Base-by-base conservation (phyloP, 495 filamentous ascomycete species). In the Penicillium malachiteum region DNA sequence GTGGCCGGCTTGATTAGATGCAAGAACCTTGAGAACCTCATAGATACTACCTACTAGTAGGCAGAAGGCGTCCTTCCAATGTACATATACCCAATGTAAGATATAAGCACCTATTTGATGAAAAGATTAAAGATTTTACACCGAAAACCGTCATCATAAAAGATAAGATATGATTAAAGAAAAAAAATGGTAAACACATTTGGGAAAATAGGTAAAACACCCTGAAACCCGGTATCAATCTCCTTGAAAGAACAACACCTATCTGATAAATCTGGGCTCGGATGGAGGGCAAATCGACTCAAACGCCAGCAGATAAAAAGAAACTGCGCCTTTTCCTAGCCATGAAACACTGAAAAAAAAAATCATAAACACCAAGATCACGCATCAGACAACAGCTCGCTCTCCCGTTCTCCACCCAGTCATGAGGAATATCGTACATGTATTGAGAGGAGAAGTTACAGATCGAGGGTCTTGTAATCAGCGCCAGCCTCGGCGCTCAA, bases 401-500 rank as follows among this genome's bases (percentile, higher is more conserved):
- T 48, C 50, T 38, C 44, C 32, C 21, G 45, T 48, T 55, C 50
- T 39, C 38, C 40, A 43, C 50, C 54, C 55, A 63, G 55, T 53
- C 49, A 57, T 58, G 34, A 13, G 52, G 43, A 38, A 59, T 68
- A 68, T 66, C 59, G 55, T 68, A 68, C 65, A 68, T 63, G 58
- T 34, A 58, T 58, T 40, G 63, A 54, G 51, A 34, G 56, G 21
- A 52, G 43, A 48, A 46, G 21, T 73, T 71, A 81, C 59, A 81
- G 66, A 46, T 80, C 78, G 60, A 78, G 64, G 35, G 66, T 71
- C 60, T 77, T 80, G 67, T 67, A 79, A 48, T 78, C 76, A 34
- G 73, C 72, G 16, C 83, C 86, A 34, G 63, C 56, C 44, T 87
- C 83, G 13, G 79, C 78, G 58, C 86, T 89, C 60, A 89, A 70